phyloP scores from a whole-genome alignment of 306 rosid genomes.

The Quillaja saponaria region DNA sequence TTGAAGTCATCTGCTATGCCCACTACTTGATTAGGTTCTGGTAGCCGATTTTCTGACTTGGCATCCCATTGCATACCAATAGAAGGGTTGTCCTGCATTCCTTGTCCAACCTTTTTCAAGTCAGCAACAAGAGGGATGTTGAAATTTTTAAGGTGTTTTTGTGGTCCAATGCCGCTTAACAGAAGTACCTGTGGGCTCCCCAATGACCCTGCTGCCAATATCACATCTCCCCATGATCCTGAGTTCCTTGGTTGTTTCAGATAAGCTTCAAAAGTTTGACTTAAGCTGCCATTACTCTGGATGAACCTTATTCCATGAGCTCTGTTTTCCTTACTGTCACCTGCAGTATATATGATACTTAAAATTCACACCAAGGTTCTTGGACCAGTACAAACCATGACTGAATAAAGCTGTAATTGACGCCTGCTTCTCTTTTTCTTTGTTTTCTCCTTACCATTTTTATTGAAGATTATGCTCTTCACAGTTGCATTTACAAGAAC shows the following conservation, averaged over 20 bases:
- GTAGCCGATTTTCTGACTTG: slow-evolving; percentile 49
- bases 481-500: slow-evolving; percentile 77
- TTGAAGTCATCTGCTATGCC: slow-evolving; percentile 63
- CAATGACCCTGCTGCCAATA: slow-evolving; percentile 68
- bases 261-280: slow-evolving; percentile 48
- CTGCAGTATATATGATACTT: slow-evolving; percentile 37
- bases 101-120: slow-evolving; percentile 40
- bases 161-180: slow-evolving; percentile 72
- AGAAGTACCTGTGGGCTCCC: slow-evolving; percentile 75
- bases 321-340: slow-evolving; percentile 40
- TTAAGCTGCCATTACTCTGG: slow-evolving; percentile 36
- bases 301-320: slow-evolving; percentile 63
- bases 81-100: slow-evolving; percentile 76
- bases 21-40: slow-evolving; percentile 67
- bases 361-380: background rate
- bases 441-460: slow-evolving; percentile 45
- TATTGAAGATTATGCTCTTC: slow-evolving; percentile 51
- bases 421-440: background rate
- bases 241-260: slow-evolving; percentile 42
- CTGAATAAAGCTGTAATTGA: background rate
- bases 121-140: slow-evolving; percentile 44
- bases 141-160: slow-evolving; percentile 42
- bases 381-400: background rate
- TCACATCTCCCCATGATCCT: slow-evolving; percentile 56
- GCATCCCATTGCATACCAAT: slow-evolving; percentile 55